Base-by-base conservation (phyloP, 805 yeast genomes). In the Candida stauntonica region DNA sequence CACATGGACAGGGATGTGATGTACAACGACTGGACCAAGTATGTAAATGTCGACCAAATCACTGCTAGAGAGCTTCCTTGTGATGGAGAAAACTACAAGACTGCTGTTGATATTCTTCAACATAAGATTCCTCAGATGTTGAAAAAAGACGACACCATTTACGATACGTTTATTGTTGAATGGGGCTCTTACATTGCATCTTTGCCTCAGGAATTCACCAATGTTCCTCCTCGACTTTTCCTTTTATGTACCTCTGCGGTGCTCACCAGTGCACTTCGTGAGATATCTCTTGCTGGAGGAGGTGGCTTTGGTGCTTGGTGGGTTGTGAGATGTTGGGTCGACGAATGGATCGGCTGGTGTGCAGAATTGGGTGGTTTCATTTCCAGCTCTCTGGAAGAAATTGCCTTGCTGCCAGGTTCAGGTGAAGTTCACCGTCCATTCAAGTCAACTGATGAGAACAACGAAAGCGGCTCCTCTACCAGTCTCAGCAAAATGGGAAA, bases 301-400 rank as follows among this genome's bases (percentile, higher is more conserved):
- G 69, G 70, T 30, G 72, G 81, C 2, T 80, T 83, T 54, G 79
- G 78, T 8, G 74, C 78, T 3, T 84, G 91, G 91, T 82, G 87
- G 86, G 69, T 76, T 31, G 66, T 81, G 3, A 66, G 84, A 39
- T 78, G 87, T 55, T 84, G 91, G 88, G 64, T 79, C 6, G 86
- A 80, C 51, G 91, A 83, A 52, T 82, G 76, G 70, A 63, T 81
- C 44, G 70, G 70, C 3, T 80, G 86, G 78, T 62, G 73, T 40
- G 79, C 81, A 18, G 87, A 81, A 51, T 58, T 77, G 13, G 80
- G 81, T 5, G 80, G 81, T 0, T 72, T 71, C 44, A 55, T 76
- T 8, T 32, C 42, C 4, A 30, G 37, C 16, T 16, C 46, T 5
- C 28, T 41, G 13, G 47, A 41, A 5, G 47, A 41, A 3, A 15